phyloP scores from a whole-genome alignment of 345 rosid species.

The Rhodamnia rubescens region DNA sequence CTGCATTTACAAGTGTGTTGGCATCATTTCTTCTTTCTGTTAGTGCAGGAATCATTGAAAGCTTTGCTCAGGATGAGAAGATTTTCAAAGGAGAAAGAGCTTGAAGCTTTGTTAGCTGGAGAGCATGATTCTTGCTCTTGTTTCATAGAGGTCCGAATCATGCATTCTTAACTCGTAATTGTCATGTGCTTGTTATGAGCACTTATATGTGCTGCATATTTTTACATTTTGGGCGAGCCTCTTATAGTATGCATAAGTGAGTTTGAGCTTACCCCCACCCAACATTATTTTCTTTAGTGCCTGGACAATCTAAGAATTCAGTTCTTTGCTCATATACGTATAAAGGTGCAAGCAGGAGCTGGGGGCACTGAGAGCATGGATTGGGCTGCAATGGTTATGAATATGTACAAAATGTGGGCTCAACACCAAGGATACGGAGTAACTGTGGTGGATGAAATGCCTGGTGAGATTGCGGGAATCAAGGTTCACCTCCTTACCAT shows the following conservation, averaged over 20 bases:
- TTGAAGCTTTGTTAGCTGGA: conserved; percentile 74
- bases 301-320: not conserved
- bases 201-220: not conserved
- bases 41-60: conserved; percentile 54
- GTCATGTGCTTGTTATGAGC: not conserved
- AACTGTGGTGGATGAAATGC: conserved; percentile 71
- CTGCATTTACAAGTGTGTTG: not conserved
- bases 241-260: not conserved
- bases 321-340: not conserved
- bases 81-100: conserved; percentile 73
- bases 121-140: conserved; percentile 79
- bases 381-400: conserved; percentile 95
- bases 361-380: conserved; percentile 99
- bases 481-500: conserved; percentile 47
- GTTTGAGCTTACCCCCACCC: not conserved
- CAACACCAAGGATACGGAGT: conserved; percentile 49
- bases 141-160: conserved; percentile 56
- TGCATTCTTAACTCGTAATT: not conserved
- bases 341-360: conserved; percentile 93
- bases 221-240: not conserved
- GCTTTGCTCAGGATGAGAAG: conserved; percentile 73
- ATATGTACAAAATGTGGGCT: conserved; percentile 90
- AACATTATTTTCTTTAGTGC: not conserved
- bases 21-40: not conserved
- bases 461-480: conserved; percentile 90